A percentile compares a stretch with the other conserved stretches of the same genome.
These are phyloP conservation scores for Pichia sp. DNA, from an alignment of 1,139 yeast genomes.

Conservation along the genomic window DNA sequence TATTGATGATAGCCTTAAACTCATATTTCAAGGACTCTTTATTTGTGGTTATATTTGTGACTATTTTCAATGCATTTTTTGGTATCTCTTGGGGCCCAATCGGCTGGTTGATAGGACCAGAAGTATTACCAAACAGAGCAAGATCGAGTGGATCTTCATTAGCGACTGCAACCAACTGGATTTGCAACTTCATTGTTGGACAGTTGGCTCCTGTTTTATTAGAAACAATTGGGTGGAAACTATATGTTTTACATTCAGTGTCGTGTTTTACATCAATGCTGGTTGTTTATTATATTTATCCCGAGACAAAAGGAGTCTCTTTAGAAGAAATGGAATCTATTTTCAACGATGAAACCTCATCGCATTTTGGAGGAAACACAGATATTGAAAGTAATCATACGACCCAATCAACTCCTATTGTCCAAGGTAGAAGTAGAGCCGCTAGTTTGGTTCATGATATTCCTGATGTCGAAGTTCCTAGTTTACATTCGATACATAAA, in stretches of 20 bases:
- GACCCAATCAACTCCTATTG: slow-evolving; percentile 12
- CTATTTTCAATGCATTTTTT: slow-evolving; percentile 75
- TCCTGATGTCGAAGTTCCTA: slow-evolving; percentile 34
- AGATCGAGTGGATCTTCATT: slow-evolving; percentile 89
- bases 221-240: slow-evolving; percentile 67
- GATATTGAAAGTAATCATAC: background rate
- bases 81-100: slow-evolving; percentile 93
- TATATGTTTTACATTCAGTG: slow-evolving; percentile 73
- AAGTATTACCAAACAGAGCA: slow-evolving; percentile 80
- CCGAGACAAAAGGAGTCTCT: slow-evolving; percentile 85
- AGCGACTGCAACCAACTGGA: slow-evolving; percentile 91
- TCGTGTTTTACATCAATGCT: slow-evolving; percentile 68
- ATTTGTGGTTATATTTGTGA: slow-evolving; percentile 67
- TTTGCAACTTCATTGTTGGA: slow-evolving; percentile 89
- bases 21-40: slow-evolving; percentile 20
- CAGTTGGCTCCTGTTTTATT: slow-evolving; percentile 83
- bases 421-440: background rate
- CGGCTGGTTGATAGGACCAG: slow-evolving; percentile 81
- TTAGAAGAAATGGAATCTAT: slow-evolving; percentile 83
- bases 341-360: slow-evolving; percentile 27
- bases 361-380: background rate
- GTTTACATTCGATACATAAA: slow-evolving; percentile 30
- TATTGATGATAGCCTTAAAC: slow-evolving; percentile 38
- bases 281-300: slow-evolving; percentile 62
- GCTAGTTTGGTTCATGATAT: background rate